A percentile compares a stretch with the other conserved stretches of the same genome.
Conservation (phyloP, 495 filamentous ascomycete species). For the Terfezia boudieri region DNA sequence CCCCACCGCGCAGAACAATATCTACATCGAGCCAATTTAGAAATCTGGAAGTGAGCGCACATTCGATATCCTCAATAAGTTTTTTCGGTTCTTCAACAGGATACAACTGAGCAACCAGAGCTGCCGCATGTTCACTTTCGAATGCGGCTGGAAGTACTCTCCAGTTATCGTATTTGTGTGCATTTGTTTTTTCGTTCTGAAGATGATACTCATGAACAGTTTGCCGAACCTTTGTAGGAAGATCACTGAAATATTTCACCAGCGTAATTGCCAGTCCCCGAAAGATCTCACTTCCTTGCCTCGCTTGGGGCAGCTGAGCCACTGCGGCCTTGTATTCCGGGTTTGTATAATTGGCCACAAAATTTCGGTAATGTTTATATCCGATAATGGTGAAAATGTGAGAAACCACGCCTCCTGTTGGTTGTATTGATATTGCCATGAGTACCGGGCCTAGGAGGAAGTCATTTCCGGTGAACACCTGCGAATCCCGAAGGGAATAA, state of each 20-base stretch:
- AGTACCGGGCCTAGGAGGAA: not conserved
- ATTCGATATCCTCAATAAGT: constrained; percentile 44
- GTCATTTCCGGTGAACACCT: not conserved
- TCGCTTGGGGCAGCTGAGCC: constrained; percentile 77
- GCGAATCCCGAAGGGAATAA: too few species aligned
- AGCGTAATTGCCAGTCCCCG: constrained; percentile 77
- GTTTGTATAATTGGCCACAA: constrained; percentile 15
- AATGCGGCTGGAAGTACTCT: constrained; percentile 29
- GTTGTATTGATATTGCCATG: not conserved
- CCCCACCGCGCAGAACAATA: constrained; percentile 48
- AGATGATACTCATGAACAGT: constrained; percentile 35
- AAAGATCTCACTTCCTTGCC: constrained; percentile 78
- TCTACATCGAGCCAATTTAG: constrained; percentile 73
- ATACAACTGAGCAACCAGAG: constrained; percentile 62
- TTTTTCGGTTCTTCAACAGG: constrained; percentile 52
- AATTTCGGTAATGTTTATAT: not conserved
- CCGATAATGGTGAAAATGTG: not conserved
- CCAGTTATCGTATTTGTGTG: constrained; percentile 6
- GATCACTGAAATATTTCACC: constrained; percentile 76
- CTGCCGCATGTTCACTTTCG: constrained; percentile 76
- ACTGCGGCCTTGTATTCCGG: constrained; percentile 79
- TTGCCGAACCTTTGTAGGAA: constrained; percentile 32
- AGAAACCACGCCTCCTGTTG: not conserved
- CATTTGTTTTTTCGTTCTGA: constrained; percentile 12
- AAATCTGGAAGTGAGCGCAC: constrained; percentile 52